Base-by-base conservation (phyloP, 2,329 filamentous ascomycete genomes). In the Waltergamsia citrina region DNA sequence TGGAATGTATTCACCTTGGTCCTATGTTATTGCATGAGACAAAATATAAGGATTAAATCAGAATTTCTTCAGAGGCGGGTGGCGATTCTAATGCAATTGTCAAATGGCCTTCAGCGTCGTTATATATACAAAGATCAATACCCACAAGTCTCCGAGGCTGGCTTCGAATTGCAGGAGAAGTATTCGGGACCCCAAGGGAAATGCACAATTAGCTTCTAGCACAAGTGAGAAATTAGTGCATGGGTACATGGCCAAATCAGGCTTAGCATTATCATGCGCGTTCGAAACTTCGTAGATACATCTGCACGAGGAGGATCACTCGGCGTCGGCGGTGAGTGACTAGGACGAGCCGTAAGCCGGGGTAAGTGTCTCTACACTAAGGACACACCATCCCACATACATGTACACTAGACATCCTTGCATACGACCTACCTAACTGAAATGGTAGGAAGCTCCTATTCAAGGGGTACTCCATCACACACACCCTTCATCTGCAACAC, bases 1-100 rank as follows among this genome's bases (percentile, higher is more conserved):
- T n/a, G n/a, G 28, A 17, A 16, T 16, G 28, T 17, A 30, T 30
- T 30, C 28, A 30, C 28, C 28, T 16, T 30, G 28, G 6, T 30
- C 6, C 28, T 30, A 17, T 7, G 6, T 30, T 30, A 15, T 15
- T 30, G n/a, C 5, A 19, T 19, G 6, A 30, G 19, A 30, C 6
- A 16, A 30, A 19, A 12, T n/a, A 6, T 5, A 6, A 6, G 7
- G 17, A 30, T 15, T 12, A 30, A 16, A 30, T 17, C n/a, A 16
- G 7, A 16, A 15, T 30, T 30, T 12, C 19, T 30, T 30, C 7
- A 17, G 19, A 17, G 14, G 28, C 14, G n/a, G 17, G 16, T 30
- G 28, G 28, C n/a, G n/a, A n/a, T n/a, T n/a, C n/a, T n/a, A n/a
- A n/a, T n/a, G n/a, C n/a, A n/a, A n/a, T n/a, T n/a, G n/a, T n/a